These are phyloP conservation scores for Fusarium poae DNA, from an alignment of 2,329 filamentous ascomycete genomes.

Conservation along the genomic window DNA sequence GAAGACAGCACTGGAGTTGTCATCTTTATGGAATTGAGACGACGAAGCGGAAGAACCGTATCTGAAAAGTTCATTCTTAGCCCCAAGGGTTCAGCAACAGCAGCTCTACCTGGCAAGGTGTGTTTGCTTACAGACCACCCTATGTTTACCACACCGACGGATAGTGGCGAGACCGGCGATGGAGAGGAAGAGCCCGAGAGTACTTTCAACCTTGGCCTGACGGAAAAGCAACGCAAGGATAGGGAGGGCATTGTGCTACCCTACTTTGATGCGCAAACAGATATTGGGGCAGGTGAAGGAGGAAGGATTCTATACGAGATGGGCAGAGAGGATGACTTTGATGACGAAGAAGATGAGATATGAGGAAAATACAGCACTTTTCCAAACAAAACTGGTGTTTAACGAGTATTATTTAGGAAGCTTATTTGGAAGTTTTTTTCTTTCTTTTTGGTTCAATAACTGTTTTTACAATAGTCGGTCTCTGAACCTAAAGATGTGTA, in stretches of 20 bases:
- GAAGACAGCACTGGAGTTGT: slow-evolving; percentile 68
- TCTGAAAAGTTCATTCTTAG: slow-evolving; percentile 73
- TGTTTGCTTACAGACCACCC: slow-evolving; percentile 82
- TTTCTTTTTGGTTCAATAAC: too few species aligned
- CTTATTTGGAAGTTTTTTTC: too few species aligned
- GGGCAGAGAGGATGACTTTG: slow-evolving; percentile 96
- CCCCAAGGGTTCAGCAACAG: slow-evolving; percentile 44
- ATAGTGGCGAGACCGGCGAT: slow-evolving; percentile 52
- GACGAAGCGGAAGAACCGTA: slow-evolving; percentile 84
- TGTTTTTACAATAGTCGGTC: neutral
- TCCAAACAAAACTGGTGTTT: slow-evolving; percentile 1
- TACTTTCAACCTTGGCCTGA: slow-evolving; percentile 88
- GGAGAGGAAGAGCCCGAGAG: slow-evolving; percentile 72
- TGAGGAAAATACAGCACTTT: slow-evolving; percentile 52
- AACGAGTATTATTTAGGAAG: neutral
- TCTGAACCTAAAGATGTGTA: neutral
- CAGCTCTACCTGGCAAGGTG: slow-evolving; percentile 53
- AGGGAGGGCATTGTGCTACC: slow-evolving; percentile 91
- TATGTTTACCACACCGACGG: slow-evolving; percentile 67
- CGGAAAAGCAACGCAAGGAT: slow-evolving; percentile 89
- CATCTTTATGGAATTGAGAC: slow-evolving; percentile 85
- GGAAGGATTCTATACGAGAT: slow-evolving; percentile 97
- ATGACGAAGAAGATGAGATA: slow-evolving; percentile 95
- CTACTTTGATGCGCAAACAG: slow-evolving; percentile 95
- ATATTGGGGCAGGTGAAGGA: slow-evolving; percentile 82